These are phyloP conservation scores for Isabelozyma gotoi DNA, from an alignment of 805 yeast genomes.

Conservation along the genomic window DNA sequence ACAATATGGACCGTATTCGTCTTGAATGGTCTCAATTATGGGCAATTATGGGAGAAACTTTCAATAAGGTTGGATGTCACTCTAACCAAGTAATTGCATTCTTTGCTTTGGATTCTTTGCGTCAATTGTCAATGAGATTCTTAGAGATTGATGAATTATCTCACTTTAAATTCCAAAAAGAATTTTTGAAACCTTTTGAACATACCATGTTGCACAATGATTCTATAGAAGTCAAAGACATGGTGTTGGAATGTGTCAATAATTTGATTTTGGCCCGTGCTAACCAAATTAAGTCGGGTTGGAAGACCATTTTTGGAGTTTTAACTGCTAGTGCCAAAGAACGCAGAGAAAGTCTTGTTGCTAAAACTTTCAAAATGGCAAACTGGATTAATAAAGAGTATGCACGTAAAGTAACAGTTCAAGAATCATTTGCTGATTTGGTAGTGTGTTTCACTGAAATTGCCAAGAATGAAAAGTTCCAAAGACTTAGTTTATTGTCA, in stretches of 20 bases:
- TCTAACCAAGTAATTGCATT: slow-evolving; percentile 72
- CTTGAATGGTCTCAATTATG: slow-evolving; percentile 96
- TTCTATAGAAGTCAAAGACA: slow-evolving; percentile 71
- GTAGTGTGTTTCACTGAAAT: slow-evolving; percentile 76
- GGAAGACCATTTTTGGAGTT: slow-evolving; percentile 85
- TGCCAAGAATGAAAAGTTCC: slow-evolving; percentile 82
- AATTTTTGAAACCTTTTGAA: slow-evolving; percentile 88
- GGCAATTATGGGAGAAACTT: slow-evolving; percentile 89
- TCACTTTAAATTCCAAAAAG: slow-evolving; percentile 93
- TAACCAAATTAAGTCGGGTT: slow-evolving; percentile 80
- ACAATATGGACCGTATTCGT: slow-evolving; percentile 94
- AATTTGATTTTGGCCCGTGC: slow-evolving; percentile 82
- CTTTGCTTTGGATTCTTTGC: slow-evolving; percentile 90
- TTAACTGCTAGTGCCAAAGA: slow-evolving; percentile 72
- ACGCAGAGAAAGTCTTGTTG: slow-evolving; percentile 56
- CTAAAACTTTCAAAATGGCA: slow-evolving; percentile 62
- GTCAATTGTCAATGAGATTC: slow-evolving; percentile 91
- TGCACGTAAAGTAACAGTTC: slow-evolving; percentile 60
- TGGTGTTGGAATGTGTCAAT: slow-evolving; percentile 86
- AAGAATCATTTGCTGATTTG: slow-evolving; percentile 66
- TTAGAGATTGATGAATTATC: slow-evolving; percentile 91
- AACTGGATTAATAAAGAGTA: slow-evolving; percentile 61
- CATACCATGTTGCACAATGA: slow-evolving; percentile 69
- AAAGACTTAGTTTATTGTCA: slow-evolving; percentile 76
- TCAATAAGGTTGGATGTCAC: slow-evolving; percentile 82